phyloP scores from a whole-genome alignment of 805 yeast species.

The Brettanomyces naardenensis region DNA sequence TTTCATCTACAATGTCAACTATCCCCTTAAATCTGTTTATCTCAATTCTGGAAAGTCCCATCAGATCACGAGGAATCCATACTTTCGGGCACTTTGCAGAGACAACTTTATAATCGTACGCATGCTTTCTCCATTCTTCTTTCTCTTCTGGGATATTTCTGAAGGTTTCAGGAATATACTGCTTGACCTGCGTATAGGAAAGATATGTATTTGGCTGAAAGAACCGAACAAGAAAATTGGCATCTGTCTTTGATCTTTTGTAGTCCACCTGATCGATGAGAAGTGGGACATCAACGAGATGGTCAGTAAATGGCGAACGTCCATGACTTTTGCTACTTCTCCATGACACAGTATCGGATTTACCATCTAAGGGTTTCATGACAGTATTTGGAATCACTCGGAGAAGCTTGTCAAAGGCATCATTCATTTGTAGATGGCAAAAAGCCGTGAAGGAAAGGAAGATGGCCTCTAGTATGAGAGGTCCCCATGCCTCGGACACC shows the following conservation, averaged over 20 bases:
- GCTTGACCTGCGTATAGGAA: slow-evolving; percentile 39
- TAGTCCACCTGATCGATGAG: slow-evolving; percentile 53
- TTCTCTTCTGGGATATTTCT: slow-evolving; percentile 37
- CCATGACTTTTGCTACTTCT: slow-evolving; percentile 2
- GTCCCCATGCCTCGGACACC: slow-evolving; percentile 95
- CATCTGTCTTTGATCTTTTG: slow-evolving; percentile 5
- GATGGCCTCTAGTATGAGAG: slow-evolving; percentile 68
- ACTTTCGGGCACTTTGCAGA: slow-evolving; percentile 61
- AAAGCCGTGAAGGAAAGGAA: slow-evolving; percentile 58
- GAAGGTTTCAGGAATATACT: slow-evolving; percentile 52
- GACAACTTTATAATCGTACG: slow-evolving; percentile 73
- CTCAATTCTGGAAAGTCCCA: slow-evolving; percentile 65
- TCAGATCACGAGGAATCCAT: slow-evolving; percentile 89
- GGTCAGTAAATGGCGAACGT: background rate
- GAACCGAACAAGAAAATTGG: slow-evolving; percentile 32
- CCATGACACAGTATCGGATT: slow-evolving; percentile 54
- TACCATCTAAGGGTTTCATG: slow-evolving; percentile 73
- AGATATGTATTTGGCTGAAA: slow-evolving; percentile 48
- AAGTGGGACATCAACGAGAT: slow-evolving; percentile 38
- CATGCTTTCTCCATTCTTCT: slow-evolving; percentile 43
- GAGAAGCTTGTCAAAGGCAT: slow-evolving; percentile 59
- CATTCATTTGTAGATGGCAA: slow-evolving; percentile 54
- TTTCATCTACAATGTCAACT: slow-evolving; percentile 59
- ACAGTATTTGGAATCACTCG: slow-evolving; percentile 57
- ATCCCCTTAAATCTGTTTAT: slow-evolving; percentile 47